Evolutionary conservation across 495 filamentous ascomycete species (phyloP).

Genomic region (Corynascus novoguineensis): DNA sequence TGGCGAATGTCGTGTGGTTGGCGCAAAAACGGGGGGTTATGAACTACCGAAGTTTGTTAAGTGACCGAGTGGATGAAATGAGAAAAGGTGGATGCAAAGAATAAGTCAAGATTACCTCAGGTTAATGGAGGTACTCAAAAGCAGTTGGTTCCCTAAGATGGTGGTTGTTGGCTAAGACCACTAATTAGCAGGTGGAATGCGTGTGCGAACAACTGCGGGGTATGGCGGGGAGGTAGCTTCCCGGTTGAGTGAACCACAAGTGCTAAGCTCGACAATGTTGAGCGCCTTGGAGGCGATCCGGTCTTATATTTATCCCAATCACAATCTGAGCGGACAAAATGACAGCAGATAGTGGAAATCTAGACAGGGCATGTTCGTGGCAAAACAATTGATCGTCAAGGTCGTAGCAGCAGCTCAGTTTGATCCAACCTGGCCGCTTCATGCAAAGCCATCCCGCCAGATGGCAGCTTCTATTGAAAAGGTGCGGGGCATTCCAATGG

Average conservation of each 20-base stretch:
- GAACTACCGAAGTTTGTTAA: too few species aligned
- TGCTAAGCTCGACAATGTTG: neutral
- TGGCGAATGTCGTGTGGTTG: neutral
- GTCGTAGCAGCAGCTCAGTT: slow-evolving; percentile 1
- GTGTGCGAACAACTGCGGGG: neutral
- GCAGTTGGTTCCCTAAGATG: too few species aligned
- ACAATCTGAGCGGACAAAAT: too few species aligned
- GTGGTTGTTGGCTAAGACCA: neutral
- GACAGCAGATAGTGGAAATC: too few species aligned
- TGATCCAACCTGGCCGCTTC: slow-evolving; percentile 6
- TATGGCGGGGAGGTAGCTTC: slow-evolving; percentile 3
- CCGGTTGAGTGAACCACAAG: neutral
- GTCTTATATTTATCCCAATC: neutral
- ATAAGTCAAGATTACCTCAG: too few species aligned
- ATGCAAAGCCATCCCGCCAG: neutral
- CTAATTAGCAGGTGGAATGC: neutral
- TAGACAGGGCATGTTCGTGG: neutral
- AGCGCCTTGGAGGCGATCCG: neutral
- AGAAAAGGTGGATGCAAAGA: too few species aligned
- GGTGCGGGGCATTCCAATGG: neutral
- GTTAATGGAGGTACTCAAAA: too few species aligned
- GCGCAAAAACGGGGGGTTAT: too few species aligned
- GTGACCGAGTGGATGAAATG: neutral
- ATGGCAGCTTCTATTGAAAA: neutral
- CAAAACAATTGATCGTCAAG: slow-evolving; percentile 9